Evolutionary conservation across 2,329 filamentous ascomycete species (phyloP).

Genomic region (Sarocladium kiliense): DNA sequence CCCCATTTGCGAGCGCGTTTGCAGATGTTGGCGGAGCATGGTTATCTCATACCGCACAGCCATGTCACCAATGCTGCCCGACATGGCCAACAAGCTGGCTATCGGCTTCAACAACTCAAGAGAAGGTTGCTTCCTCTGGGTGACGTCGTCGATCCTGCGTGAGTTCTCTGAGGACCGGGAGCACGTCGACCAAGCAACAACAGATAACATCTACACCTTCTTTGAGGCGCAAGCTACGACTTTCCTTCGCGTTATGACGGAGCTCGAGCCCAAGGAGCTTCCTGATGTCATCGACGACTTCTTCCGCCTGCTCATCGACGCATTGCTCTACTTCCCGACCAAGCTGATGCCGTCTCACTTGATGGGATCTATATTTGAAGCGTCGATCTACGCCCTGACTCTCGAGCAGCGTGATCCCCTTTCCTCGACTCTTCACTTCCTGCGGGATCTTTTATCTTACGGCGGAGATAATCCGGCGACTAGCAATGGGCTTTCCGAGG

Average conservation of each 20-base stretch:
- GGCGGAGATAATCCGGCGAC: slow-evolving; percentile 69
- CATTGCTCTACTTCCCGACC: slow-evolving; percentile 86
- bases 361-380: slow-evolving; percentile 78
- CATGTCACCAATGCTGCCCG: slow-evolving; percentile 77
- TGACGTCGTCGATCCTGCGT: slow-evolving; percentile 86
- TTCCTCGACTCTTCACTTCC: slow-evolving; percentile 85
- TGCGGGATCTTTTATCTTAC: slow-evolving; percentile 86
- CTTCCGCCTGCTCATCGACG: slow-evolving; percentile 87
- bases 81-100: slow-evolving; percentile 83
- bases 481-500: slow-evolving; percentile 49
- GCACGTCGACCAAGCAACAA: slow-evolving; percentile 74
- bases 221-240: slow-evolving; percentile 90
- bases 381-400: slow-evolving; percentile 78
- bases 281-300: slow-evolving; percentile 91
- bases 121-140: slow-evolving; percentile 98
- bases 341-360: slow-evolving; percentile 76
- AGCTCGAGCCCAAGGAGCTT: slow-evolving; percentile 68
- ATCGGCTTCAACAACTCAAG: slow-evolving; percentile 77
- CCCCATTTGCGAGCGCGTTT: slow-evolving; percentile 89
- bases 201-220: slow-evolving; percentile 85
- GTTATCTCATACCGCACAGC: slow-evolving; percentile 90
- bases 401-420: slow-evolving; percentile 89
- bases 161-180: slow-evolving; percentile 93
- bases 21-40: slow-evolving; percentile 95
- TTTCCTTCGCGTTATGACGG: slow-evolving; percentile 84